A percentile compares a stretch with the other conserved stretches of the same genome.
These are phyloP conservation scores for Ephemerocybe angulata DNA, from an alignment of 768 basidiomycete genomes.

Conservation along the genomic window DNA sequence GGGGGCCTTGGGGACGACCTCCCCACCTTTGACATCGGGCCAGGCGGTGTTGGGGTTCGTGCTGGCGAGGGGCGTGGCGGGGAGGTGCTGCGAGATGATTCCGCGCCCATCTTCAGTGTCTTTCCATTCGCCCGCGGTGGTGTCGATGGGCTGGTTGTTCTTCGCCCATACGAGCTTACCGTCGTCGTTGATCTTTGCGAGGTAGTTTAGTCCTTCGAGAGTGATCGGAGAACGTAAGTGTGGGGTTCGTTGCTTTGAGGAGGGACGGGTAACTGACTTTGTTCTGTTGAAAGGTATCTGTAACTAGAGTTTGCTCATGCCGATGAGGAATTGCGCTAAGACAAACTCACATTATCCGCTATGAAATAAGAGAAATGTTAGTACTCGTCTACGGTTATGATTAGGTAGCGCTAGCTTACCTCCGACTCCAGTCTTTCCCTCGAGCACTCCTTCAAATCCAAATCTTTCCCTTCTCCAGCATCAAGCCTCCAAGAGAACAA, in stretches of 20 bases:
- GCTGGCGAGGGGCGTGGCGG: no score
- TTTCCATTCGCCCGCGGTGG: conserved; percentile 57
- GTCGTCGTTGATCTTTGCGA: conserved; percentile 50
- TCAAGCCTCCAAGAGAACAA: conserved; percentile 48
- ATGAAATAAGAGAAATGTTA: background rate
- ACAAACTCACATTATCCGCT: background rate
- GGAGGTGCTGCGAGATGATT: conserved; percentile 35
- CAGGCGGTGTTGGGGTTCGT: no score
- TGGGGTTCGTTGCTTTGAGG: no score
- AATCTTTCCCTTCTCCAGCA: conserved; percentile 50
- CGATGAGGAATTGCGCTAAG: no score
- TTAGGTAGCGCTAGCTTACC: no score
- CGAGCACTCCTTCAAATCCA: conserved; percentile 57
- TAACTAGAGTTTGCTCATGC: no score
- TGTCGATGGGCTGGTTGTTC: conserved; percentile 57
- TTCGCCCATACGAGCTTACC: conserved; percentile 58
- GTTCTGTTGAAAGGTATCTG: conserved; percentile 58
- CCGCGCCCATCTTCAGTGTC: conserved; percentile 56
- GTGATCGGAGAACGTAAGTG: no score
- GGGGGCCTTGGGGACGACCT: no score
- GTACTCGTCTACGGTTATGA: no score
- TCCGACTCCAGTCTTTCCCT: conserved; percentile 59
- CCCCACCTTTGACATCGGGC: no score
- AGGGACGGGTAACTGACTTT: no score
- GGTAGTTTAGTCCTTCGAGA: conserved; percentile 62